Evolutionary conservation across 1,284 basidiomycete genomes (phyloP), one percentile per base, ranked within the genome.

Genomic region (Tilletia caries): DNA sequence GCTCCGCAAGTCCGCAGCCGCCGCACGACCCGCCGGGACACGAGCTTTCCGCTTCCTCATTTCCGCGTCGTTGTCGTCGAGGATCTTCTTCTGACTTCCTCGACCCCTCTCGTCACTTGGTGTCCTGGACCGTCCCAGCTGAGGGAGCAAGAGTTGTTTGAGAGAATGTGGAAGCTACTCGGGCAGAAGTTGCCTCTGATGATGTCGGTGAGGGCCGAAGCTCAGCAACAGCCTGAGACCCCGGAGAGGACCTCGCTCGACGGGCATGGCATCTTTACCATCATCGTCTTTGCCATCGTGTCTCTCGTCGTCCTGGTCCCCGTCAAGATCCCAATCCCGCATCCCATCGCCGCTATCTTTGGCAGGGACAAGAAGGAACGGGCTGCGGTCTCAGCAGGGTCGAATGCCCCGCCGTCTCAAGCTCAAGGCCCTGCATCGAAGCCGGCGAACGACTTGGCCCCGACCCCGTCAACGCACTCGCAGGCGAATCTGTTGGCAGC

Each of bases 191-290:
- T 34, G 29, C 32, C 32, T 29, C 15, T 20, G 8, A 20, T 29
- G 52, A 27, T n/a, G 29, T 34, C 29, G 58, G 15, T 20, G 6
- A 20, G 58, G 32, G 32, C 18, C 20, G 32, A 62, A 29, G 58
- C 58, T 10, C 25, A 54, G 15, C 25, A 23, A 27, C 25, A 29
- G 13, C 29, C 32, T 33, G 10, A 27, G 5, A 13, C 52, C 5
- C 58, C 58, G 10, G 18, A 29, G 6, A 33, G 58, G 32, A 62
- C 74, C 32, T 76, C 78, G 27, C 71, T 82, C 29, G 75, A 80
- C 66, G 79, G 79, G n/a, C 79, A 79, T 67, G 80, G 80, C 43
- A 73, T 82, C 66, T 80, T 82, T 58, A 75, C 79, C 50, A 71
- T 82, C 74, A 73, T 81, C 68, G 80, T 82, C 64, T 80, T 82